Base-by-base conservation (phyloP, 495 filamentous ascomycete genomes). In the Chlorociboria aeruginascens region DNA sequence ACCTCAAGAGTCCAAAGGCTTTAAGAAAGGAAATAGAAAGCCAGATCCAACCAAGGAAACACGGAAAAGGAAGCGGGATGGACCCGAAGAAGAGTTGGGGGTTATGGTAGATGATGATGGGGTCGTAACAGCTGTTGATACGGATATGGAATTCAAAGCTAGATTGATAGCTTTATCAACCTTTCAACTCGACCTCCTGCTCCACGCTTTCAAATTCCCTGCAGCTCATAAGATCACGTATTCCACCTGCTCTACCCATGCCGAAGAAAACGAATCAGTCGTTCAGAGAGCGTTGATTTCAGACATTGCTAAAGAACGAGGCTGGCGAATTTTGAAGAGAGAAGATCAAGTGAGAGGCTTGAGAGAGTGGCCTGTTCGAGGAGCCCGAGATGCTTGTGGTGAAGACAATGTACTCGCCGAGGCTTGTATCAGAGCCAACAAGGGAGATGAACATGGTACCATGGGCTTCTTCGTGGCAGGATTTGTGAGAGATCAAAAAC, bases 201-300 rank as follows among this genome's bases (percentile, higher is more conserved):
- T 82, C 45, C 88, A 93, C 60, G 90, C 92, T 0, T 78, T 97
- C 62, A 61, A 65, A 20, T 98, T 95, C 53, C 85, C 89, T 0
- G 65, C 71, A n/a, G 88, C 87, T 0, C 69, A 59, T 3, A 82
- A 73, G 56, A 82, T 97, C 34, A 85, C 83, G 0, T 98, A 98
- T 60, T 89, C 83, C 35, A 98, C 92, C 0, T 98, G 92, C 60
- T 97, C 92, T 0, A 69, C 94, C 20, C 76, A 95, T 61, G 68
- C 79, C 1, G 72, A 81, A 33, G 92, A 98, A 62, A 97, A 98
- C 58, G 92, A 98, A 61, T 60, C 70, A 20, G 92, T 96, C 0
- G 88, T 95, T 7, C 44, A 78, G 13, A 68, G 72, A 16, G 81
- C 88, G 7, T 61, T 97, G 35, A 50, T 56, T 3, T 85, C 83